phyloP scores from a whole-genome alignment of 257 asterid species.

The Lantana camara region DNA sequence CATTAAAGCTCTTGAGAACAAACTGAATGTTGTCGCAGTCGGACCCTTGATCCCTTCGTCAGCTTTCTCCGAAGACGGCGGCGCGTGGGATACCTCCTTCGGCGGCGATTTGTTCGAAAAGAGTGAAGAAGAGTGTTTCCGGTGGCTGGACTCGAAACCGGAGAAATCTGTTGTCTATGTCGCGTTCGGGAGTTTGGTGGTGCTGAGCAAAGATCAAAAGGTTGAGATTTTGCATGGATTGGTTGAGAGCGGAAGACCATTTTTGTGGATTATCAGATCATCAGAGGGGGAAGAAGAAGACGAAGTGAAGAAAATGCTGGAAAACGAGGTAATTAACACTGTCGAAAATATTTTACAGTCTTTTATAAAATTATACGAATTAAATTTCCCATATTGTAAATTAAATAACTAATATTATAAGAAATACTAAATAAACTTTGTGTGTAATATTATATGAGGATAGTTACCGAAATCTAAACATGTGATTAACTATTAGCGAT shows the following conservation, averaged over 20 bases:
- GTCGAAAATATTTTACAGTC: too few species aligned
- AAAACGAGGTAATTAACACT: background rate
- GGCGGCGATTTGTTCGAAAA: conserved; percentile 50
- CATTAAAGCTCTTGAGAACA: conserved; percentile 27
- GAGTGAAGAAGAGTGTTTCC: conserved; percentile 32
- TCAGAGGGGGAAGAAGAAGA: conserved; percentile 32
- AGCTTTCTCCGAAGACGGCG: conserved; percentile 39
- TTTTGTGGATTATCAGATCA: conserved; percentile 48
- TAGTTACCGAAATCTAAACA: too few species aligned
- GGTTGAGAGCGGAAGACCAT: conserved; percentile 36
- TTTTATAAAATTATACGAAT: too few species aligned
- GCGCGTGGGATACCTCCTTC: conserved; percentile 39
- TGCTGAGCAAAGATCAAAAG: conserved; percentile 40
- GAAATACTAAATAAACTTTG: too few species aligned
- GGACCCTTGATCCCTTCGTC: conserved; percentile 68
- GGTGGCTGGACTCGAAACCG: conserved; percentile 48
- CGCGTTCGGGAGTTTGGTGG: conserved; percentile 58
- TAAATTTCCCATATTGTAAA: too few species aligned
- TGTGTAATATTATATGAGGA: too few species aligned
- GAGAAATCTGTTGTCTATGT: conserved; percentile 51
- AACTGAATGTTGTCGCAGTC: conserved; percentile 35
- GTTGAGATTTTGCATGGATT: conserved; percentile 51
- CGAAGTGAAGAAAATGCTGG: conserved; percentile 29
- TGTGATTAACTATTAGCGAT: too few species aligned
- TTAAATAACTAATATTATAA: too few species aligned